Evolutionary conservation across 495 filamentous ascomycete species (phyloP), one percentile per base, ranked within the genome.

Genomic region (Glutinoglossum americanum): DNA sequence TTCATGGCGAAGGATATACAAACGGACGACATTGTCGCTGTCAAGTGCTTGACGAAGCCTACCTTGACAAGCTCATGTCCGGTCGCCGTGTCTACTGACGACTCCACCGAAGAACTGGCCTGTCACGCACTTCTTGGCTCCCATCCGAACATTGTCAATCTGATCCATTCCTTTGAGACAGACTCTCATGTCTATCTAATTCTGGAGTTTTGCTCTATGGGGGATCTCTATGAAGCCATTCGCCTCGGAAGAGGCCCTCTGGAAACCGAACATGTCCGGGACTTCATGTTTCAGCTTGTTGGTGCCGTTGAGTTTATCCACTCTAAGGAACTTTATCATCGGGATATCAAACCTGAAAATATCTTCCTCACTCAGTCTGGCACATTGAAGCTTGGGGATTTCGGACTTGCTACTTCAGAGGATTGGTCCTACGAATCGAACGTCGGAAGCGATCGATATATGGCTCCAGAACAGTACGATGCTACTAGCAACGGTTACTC

Each of bases 271-370:
- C 89, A 97, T 69, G 92, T 98, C 56, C 84, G 90, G 53, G 85
- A 85, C 39, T 93, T 96, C 75, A 97, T 98, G 93, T 73, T 95
- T 51, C 81, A 98, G 70, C 79, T 98, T 23, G 75, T 98, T 55
- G 82, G 84, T 65, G 88, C 93, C 45, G 83, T 98, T 56, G 82
- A 87, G 53, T 87, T 85, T 69, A 87, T 95, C 75, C 92, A 98
- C 66, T 72, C 76, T 61, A 88, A 89, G 65, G 88, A 87, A 60
- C 76, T 97, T 63, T 96, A 89, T 69, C 92, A 98, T 68, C 88
- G 92, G 59, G 92, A 98, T 69, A 96, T 98, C 78, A 98, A 98
- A 73, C 92, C 92, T 8, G 92, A 98, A 76, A 98, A 98, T 72
- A 94, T 98, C 70, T 97, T 98, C 71, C 75, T 98, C 60, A 84